These are phyloP conservation scores for Taphrina flavorubra DNA, from an alignment of 1,139 yeast species.

Conservation along the genomic window DNA sequence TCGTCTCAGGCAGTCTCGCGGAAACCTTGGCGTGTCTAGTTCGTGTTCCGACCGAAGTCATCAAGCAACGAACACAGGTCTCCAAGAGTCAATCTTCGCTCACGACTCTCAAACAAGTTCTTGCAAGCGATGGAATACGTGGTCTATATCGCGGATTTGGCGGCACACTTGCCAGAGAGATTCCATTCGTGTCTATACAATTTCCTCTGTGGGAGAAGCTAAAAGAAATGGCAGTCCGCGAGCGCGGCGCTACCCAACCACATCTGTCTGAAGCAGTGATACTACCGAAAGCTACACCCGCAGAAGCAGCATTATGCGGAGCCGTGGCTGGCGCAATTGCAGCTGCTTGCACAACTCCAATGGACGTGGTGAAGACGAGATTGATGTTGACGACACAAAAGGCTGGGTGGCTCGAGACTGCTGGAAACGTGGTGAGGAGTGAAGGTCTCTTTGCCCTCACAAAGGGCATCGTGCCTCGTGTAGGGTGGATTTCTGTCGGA, in stretches of 20 bases:
- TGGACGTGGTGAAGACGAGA: conserved; percentile 90
- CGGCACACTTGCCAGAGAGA: conserved; percentile 89
- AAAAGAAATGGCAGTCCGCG: conserved; percentile 61
- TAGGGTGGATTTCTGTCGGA: conserved; percentile 97
- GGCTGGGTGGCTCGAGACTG: conserved; percentile 57
- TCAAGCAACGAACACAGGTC: conserved; percentile 93
- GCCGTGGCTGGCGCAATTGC: conserved; percentile 93
- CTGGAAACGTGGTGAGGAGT: conserved; percentile 59
- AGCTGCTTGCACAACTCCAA: conserved; percentile 91
- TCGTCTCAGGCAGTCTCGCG: conserved; percentile 77
- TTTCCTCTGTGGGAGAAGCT: conserved; percentile 89
- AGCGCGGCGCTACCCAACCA: conserved; percentile 37
- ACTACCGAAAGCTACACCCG: conserved; percentile 58
- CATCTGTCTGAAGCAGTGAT: conserved; percentile 49
- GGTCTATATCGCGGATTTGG: conserved; percentile 94
- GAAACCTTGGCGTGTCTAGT: conserved; percentile 92
- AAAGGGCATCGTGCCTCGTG: conserved; percentile 89
- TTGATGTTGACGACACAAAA: conserved; percentile 72
- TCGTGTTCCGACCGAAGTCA: conserved; percentile 95
- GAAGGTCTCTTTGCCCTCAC: conserved; percentile 75
- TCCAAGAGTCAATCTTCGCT: conserved; percentile 63
- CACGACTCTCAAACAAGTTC: conserved; percentile 66
- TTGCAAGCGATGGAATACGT: conserved; percentile 66
- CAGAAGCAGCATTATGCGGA: conserved; percentile 92
- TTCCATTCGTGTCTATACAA: conserved; percentile 93